Base-by-base conservation (phyloP, 768 basidiomycete species). In the Tylopilus rubrobrunneus region DNA sequence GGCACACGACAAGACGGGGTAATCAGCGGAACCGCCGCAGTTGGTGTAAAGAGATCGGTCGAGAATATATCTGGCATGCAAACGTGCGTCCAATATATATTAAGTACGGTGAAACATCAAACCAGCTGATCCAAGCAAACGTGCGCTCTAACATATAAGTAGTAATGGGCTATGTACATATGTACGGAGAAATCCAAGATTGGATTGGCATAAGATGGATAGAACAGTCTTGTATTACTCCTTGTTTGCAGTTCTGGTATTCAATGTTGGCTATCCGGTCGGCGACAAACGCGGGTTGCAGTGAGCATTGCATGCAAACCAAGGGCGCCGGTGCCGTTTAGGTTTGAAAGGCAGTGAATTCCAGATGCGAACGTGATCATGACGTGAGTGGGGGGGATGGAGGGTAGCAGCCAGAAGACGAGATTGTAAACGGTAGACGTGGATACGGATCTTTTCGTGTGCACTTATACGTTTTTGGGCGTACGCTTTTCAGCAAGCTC, bases 401-500 rank as follows among this genome's bases (percentile, higher is more conserved):
- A 34, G 11, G 33, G 33, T 36, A 37, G 7, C 36, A 37, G 2
- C 36, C 36, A 37, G 15, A 17, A 37, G 17, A 37, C 39, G 19
- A 42, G 25, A 15, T 37, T 37, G 36, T 36, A 3, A 17, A 12
- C 11, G 29, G 25, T 19, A 12, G 29, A 31, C n/a, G n/a, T 11
- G 19, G 11, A 31, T 3, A 29, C 33, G 23, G 29, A 31, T 7
- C 19, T 11, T 7, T 29, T 19, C 19, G 23, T 21, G 45, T 17
- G 21, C 5, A 15, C 23, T 61, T 37, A 62, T 41, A 27, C 44
- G 1, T 25, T 9, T 11, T 12, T 17, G 17, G 3, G 5, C 4
- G 19, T 5, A 3, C 41, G 56, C 7, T 66, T 55, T 47, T 69
- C 68, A 7, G 52, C 59, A 17, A 67, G 43, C 63, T 81, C 79